A percentile compares a stretch with the other conserved stretches of the same genome.
These are phyloP conservation scores for Pseudotulostoma volvatum DNA, from an alignment of 495 filamentous ascomycete genomes.

Conservation along the genomic window DNA sequence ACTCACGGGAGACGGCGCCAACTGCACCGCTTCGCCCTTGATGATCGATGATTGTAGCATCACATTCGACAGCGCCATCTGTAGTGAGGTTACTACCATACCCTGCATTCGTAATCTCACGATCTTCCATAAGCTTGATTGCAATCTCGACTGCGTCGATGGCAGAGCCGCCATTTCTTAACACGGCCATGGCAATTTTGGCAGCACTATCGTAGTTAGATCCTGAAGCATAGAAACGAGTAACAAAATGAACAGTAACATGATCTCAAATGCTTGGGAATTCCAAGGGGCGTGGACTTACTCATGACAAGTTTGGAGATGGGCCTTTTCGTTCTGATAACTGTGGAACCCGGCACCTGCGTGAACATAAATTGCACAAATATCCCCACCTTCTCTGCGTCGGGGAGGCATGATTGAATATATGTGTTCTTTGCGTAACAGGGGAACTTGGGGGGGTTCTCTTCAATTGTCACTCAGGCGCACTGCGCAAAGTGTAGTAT, in stretches of 20 bases:
- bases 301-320: constrained; percentile 76
- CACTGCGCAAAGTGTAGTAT: too few relatives aligned
- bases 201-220: constrained; percentile 45
- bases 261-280: too few relatives aligned
- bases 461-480: too few relatives aligned
- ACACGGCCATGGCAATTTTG: constrained; percentile 57
- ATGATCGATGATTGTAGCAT: constrained; percentile 85
- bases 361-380: constrained; percentile 78
- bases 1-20: constrained; percentile 75
- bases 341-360: constrained; percentile 95
- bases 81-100: constrained; percentile 90
- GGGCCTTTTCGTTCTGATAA: constrained; percentile 58
- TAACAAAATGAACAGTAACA: background rate
- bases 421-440: too few relatives aligned
- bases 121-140: constrained; percentile 72
- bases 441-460: too few relatives aligned
- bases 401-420: constrained; percentile 18
- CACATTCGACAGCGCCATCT: constrained; percentile 81
- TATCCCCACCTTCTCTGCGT: constrained; percentile 21
- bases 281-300: too few relatives aligned
- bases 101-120: constrained; percentile 89
- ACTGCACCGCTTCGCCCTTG: constrained; percentile 80
- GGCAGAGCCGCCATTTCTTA: constrained; percentile 61
- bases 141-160: constrained; percentile 89
- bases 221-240: constrained; percentile 1